These are phyloP conservation scores for Solanum sejunctum DNA, from an alignment of 257 asterid genomes.

Conservation along the genomic window DNA sequence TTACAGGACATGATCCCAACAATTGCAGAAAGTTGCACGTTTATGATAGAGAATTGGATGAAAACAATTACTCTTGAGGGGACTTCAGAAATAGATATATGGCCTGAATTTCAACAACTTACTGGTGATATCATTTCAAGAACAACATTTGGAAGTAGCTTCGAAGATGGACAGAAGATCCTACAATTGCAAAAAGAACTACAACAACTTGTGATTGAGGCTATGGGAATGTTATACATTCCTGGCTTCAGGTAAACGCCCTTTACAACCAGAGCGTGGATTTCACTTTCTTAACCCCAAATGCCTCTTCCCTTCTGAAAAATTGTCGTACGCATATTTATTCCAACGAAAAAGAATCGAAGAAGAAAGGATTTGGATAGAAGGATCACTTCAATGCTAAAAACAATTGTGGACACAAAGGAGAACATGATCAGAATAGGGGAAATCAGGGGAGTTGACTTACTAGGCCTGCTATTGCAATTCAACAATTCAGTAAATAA, in stretches of 20 bases:
- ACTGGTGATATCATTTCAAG: constrained; percentile 29
- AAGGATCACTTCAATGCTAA: constrained; percentile 29
- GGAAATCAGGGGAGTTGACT: constrained; percentile 17
- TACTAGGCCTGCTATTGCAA: constrained; percentile 27
- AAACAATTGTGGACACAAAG: constrained; percentile 23
- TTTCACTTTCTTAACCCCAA: not conserved
- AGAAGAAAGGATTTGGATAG: constrained; percentile 24
- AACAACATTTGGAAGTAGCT: constrained; percentile 40
- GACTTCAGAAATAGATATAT: constrained; percentile 31
- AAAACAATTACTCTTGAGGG: constrained; percentile 5
- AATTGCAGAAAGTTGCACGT: constrained; percentile 13
- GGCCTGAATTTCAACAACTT: constrained; percentile 33
- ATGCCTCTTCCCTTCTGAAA: not conserved
- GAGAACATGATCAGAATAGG: constrained; percentile 10
- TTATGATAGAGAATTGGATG: constrained; percentile 31
- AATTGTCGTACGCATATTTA: constrained; percentile 14
- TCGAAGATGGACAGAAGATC: constrained; percentile 24
- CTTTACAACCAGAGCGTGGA: not conserved
- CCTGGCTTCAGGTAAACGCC: constrained; percentile 35
- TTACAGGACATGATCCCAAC: constrained; percentile 31
- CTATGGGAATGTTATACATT: constrained; percentile 24
- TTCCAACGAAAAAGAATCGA: constrained; percentile 40
- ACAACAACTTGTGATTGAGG: constrained; percentile 26
- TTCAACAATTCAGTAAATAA: constrained; percentile 13
- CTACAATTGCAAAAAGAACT: constrained; percentile 36